phyloP scores from a whole-genome alignment of 768 basidiomycete genomes.

The Plicaturopsis crispa region DNA sequence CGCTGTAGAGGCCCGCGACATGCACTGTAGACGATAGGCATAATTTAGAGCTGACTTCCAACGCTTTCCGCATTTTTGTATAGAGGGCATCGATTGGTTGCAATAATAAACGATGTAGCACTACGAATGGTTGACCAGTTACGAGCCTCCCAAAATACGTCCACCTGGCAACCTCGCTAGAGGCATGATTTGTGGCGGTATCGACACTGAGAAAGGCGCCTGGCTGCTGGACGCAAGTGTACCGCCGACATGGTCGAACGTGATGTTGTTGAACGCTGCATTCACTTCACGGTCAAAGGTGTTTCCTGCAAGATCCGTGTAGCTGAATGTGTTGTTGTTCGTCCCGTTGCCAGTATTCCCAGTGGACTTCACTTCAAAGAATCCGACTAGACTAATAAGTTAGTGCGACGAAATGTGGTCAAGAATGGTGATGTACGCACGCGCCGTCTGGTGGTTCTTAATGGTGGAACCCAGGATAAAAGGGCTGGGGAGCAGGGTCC shows the following conservation, averaged over 20 bases:
- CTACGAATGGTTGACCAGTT: too few relatives aligned
- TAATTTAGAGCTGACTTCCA: too few relatives aligned
- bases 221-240: conserved; percentile 24
- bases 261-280: conserved; percentile 54
- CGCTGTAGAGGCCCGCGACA: background rate
- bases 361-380: conserved; percentile 33
- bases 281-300: conserved; percentile 56
- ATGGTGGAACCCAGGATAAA: conserved; percentile 54
- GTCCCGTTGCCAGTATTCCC: conserved; percentile 63
- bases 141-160: background rate
- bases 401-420: conserved; percentile 2
- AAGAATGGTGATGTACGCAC: conserved; percentile 24
- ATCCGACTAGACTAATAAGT: conserved; percentile 30
- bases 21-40: background rate
- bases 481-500: conserved; percentile 48
- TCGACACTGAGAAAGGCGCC: conserved; percentile 2
- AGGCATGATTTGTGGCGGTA: conserved; percentile 4
- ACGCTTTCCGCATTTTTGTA: too few relatives aligned
- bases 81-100: background rate
- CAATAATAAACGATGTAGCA: background rate
- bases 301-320: conserved; percentile 50
- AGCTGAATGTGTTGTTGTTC: conserved; percentile 60
- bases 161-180: conserved; percentile 30
- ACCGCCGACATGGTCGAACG: conserved; percentile 50
- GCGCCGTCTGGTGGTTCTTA: conserved; percentile 47